A percentile compares a stretch with the other conserved stretches of the same genome.
Evolutionary conservation across 208 protist species (phyloP).

Genomic region (Crithidia thermophila): DNA sequence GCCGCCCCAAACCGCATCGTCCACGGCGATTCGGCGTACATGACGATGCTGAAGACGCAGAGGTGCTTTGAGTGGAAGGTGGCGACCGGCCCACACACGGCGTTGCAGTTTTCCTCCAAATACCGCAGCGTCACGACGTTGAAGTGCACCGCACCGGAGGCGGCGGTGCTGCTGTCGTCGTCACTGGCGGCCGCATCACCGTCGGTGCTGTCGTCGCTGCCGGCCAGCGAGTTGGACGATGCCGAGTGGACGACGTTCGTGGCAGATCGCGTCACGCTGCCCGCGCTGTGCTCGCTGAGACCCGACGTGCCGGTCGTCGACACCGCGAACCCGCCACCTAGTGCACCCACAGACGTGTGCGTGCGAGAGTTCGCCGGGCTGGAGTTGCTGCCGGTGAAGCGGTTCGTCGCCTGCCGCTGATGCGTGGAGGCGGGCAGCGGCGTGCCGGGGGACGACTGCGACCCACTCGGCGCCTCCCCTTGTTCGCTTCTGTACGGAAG

Average conservation of each 20-base stretch:
- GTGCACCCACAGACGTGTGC: background rate
- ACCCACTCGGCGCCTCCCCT: too few species aligned
- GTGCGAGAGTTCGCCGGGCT: background rate
- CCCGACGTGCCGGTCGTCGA: background rate
- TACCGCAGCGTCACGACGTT: constrained; percentile 42
- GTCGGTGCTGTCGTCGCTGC: background rate
- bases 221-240: background rate
- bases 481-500: too few species aligned
- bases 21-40: constrained; percentile 66
- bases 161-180: background rate
- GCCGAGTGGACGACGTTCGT: constrained; percentile 3
- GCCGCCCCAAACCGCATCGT: constrained; percentile 45
- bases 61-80: constrained; percentile 72
- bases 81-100: constrained; percentile 45
- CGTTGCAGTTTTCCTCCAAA: constrained; percentile 62
- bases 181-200: background rate
- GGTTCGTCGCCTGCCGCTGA: too few species aligned
- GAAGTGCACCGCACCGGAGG: constrained; percentile 38
- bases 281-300: constrained; percentile 6
- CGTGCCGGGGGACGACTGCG: background rate
- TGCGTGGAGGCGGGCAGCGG: background rate
- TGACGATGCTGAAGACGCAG: constrained; percentile 73
- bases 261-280: constrained; percentile 6
- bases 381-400: too few species aligned
- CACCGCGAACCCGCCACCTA: too few species aligned